Percentiles rank a stretch among this genome's conserved stretches.
phyloP scores from a whole-genome alignment of 2,329 filamentous ascomycete genomes.

The Rhinocladiella mackenziei region DNA sequence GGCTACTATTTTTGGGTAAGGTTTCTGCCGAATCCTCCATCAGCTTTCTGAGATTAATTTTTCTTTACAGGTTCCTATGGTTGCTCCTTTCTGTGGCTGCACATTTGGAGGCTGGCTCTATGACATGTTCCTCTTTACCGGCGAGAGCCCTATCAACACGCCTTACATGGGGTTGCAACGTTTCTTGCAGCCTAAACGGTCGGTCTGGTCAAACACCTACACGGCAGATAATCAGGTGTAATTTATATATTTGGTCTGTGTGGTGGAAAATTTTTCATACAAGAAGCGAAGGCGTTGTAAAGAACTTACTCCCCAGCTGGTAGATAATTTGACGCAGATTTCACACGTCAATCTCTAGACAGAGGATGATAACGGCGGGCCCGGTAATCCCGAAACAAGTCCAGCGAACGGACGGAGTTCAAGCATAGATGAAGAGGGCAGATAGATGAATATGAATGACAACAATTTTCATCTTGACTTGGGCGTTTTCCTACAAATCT shows the following conservation, averaged over 20 bases:
- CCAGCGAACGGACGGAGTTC: too few relatives aligned
- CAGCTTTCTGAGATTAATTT: constrained; percentile 10
- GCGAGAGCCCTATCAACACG: constrained; percentile 63
- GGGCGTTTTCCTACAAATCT: too few relatives aligned
- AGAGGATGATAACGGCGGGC: too few relatives aligned
- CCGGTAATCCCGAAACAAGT: too few relatives aligned
- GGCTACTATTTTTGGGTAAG: constrained; percentile 69
- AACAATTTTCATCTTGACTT: too few relatives aligned
- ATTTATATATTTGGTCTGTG: background rate
- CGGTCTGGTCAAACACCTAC: constrained; percentile 28
- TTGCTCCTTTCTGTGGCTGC: constrained; percentile 64
- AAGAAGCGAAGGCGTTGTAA: constrained; percentile 1
- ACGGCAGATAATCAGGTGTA: constrained; percentile 19
- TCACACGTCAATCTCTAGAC: background rate
- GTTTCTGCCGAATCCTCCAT: background rate
- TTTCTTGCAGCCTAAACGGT: constrained; percentile 36
- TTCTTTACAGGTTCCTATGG: constrained; percentile 60
- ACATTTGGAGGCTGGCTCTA: constrained; percentile 63
- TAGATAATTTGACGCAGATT: background rate
- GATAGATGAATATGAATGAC: too few relatives aligned
- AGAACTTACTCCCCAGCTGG: background rate
- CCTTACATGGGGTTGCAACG: constrained; percentile 61
- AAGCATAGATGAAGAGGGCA: too few relatives aligned
- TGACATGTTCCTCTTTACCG: constrained; percentile 65
- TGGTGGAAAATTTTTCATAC: too few relatives aligned